Percentiles rank a stretch among this genome's conserved stretches.
Evolutionary conservation across 192 early-diverging fungal species (phyloP).

Genomic region (Rhizophagus sp.): DNA sequence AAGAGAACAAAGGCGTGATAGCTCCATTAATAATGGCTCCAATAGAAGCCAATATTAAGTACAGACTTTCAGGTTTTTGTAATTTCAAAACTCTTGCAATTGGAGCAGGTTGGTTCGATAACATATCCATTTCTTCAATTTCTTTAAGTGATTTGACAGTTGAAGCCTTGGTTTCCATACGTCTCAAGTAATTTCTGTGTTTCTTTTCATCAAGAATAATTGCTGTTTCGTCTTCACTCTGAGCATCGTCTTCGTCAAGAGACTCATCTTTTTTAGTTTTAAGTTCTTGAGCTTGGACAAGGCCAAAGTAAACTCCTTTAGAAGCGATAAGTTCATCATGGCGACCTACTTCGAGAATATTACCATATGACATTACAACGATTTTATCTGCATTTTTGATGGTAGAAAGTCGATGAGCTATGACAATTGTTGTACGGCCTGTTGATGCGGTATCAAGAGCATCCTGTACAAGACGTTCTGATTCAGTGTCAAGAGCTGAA

Average conservation of each 20-base stretch:
- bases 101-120: slow-evolving; percentile 52
- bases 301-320: slow-evolving; percentile 47
- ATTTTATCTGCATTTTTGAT: slow-evolving; percentile 71
- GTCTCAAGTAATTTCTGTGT: slow-evolving; percentile 38
- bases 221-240: slow-evolving; percentile 27
- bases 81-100: slow-evolving; percentile 49
- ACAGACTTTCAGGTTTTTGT: slow-evolving; percentile 57
- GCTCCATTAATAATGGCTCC: slow-evolving; percentile 69
- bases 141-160: slow-evolving; percentile 45
- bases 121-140: slow-evolving; percentile 41
- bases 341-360: slow-evolving; percentile 53
- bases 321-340: slow-evolving; percentile 56
- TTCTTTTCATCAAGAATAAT: slow-evolving; percentile 31
- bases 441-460: slow-evolving; percentile 56
- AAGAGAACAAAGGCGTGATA: slow-evolving; percentile 76
- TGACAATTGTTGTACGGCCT: slow-evolving; percentile 67
- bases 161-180: slow-evolving; percentile 44
- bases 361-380: slow-evolving; percentile 59
- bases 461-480: slow-evolving; percentile 65
- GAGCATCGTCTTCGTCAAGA: slow-evolving; percentile 21
- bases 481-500: slow-evolving; percentile 71
- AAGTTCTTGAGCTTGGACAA: slow-evolving; percentile 64
- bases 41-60: slow-evolving; percentile 58
- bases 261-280: slow-evolving; percentile 40
- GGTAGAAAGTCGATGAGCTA: slow-evolving; percentile 72